Percentiles rank a stretch among this genome's conserved stretches.
Evolutionary conservation across 305 asterid species (phyloP).

Genomic region (Fraxinus albicans): DNA sequence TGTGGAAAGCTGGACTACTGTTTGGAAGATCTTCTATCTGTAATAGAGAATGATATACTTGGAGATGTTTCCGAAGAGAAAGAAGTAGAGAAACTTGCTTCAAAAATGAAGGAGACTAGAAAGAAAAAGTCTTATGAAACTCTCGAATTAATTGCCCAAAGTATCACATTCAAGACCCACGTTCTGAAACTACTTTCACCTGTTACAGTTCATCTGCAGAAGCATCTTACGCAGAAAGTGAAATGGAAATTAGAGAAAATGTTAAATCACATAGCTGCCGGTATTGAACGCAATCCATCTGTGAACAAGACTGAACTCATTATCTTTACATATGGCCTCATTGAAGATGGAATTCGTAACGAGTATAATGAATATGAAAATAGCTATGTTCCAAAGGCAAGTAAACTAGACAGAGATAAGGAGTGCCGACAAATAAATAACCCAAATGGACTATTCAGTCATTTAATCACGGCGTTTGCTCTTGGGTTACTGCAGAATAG

Average conservation of each 20-base stretch:
- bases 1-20: slow-evolving; percentile 82
- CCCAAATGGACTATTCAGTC: slow-evolving; percentile 44
- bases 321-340: slow-evolving; percentile 63
- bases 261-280: slow-evolving; percentile 74
- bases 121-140: slow-evolving; percentile 89
- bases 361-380: slow-evolving; percentile 39
- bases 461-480: slow-evolving; percentile 72
- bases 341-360: slow-evolving; percentile 58
- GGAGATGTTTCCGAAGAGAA: slow-evolving; percentile 96
- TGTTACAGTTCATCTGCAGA: slow-evolving; percentile 60
- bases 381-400: slow-evolving; percentile 21
- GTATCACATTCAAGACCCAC: slow-evolving; percentile 74
- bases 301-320: slow-evolving; percentile 70
- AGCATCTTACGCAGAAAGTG: slow-evolving; percentile 69
- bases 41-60: slow-evolving; percentile 73
- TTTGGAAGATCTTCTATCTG: slow-evolving; percentile 72
- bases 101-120: slow-evolving; percentile 95
- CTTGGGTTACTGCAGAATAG: slow-evolving; percentile 75
- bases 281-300: slow-evolving; percentile 78
- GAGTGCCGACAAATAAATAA: slow-evolving; percentile 25
- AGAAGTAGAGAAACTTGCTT: slow-evolving; percentile 96
- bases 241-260: slow-evolving; percentile 81
- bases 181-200: slow-evolving; percentile 75
- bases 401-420: slow-evolving; percentile 32
- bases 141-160: slow-evolving; percentile 81